Conservation (phyloP, 2,329 filamentous ascomycete species). For the Hypoxylon rubiginosum region DNA sequence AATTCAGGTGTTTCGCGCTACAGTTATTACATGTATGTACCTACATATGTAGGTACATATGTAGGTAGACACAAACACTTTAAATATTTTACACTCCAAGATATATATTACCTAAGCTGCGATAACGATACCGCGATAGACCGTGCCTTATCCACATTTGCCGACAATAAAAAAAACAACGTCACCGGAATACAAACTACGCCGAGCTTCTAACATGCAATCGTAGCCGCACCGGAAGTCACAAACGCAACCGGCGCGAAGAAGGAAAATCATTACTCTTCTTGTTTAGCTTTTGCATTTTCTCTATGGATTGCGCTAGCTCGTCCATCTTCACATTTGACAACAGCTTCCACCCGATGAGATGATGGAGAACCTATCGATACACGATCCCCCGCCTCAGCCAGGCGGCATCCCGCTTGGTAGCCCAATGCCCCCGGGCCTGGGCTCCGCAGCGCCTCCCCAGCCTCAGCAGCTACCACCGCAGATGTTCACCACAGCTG, state of each 20-base stretch:
- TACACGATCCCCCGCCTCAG: constrained; percentile 63
- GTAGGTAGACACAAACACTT: too few relatives aligned
- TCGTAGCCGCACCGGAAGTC: constrained; percentile 1
- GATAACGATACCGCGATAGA: neutral
- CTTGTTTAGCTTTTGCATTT: too few relatives aligned
- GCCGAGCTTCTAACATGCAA: neutral
- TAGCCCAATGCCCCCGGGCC: constrained; percentile 51
- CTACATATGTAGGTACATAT: too few relatives aligned
- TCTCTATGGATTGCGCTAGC: constrained; percentile 46
- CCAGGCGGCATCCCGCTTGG: constrained; percentile 55
- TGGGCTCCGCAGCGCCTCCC: constrained; percentile 55
- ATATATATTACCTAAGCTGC: constrained; percentile 23
- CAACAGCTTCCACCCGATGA: constrained; percentile 46
- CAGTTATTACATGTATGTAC: too few relatives aligned
- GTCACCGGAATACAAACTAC: constrained; percentile 12
- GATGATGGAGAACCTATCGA: constrained; percentile 68
- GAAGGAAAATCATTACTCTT: neutral
- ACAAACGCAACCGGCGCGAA: neutral
- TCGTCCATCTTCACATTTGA: constrained; percentile 16
- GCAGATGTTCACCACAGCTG: constrained; percentile 98
- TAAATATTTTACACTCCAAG: too few relatives aligned
- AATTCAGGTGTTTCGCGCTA: too few relatives aligned
- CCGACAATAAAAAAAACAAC: constrained; percentile 10
- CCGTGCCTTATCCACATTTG: neutral
- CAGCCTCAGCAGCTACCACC: constrained; percentile 78